A percentile compares a stretch with the other conserved stretches of the same genome.
Conservation (phyloP, 2,329 filamentous ascomycete species). For the Balansia obtecta region DNA sequence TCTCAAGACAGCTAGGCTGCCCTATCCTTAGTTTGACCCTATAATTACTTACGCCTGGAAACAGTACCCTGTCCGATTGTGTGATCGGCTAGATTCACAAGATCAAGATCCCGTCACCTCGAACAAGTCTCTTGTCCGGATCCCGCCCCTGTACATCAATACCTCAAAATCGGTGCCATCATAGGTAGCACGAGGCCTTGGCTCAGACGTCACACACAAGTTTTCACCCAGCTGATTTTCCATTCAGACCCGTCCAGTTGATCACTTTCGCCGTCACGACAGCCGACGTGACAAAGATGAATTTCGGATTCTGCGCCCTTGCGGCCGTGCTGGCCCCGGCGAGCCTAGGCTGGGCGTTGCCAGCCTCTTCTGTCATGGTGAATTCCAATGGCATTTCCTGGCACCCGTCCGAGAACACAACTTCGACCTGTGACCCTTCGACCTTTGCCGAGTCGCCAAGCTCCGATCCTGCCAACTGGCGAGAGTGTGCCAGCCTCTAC, state of each 20-base stretch:
- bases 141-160: background rate
- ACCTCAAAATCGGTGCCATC: background rate
- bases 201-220: background rate
- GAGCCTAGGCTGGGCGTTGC: background rate
- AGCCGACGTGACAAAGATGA: background rate
- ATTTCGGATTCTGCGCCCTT: background rate
- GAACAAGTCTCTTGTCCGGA: background rate
- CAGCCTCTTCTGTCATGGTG: background rate
- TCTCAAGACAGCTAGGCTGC: background rate
- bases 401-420: conserved; percentile 12
- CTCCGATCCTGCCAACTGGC: conserved; percentile 17
- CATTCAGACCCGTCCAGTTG: background rate
- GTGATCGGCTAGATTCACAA: background rate
- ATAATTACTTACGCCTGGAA: background rate
- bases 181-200: background rate
- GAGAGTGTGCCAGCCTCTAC: conserved; percentile 19
- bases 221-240: background rate
- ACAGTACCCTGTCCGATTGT: background rate
- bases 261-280: background rate
- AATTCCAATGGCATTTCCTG: conserved; percentile 14
- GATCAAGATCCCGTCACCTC: background rate
- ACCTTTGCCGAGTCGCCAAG: conserved; percentile 12
- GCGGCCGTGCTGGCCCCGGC: background rate
- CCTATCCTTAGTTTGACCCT: background rate
- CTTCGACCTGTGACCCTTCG: conserved; percentile 16